Evolutionary conservation across 495 filamentous ascomycete genomes (phyloP).

Genomic region (Hypoxylon subgilvum): DNA sequence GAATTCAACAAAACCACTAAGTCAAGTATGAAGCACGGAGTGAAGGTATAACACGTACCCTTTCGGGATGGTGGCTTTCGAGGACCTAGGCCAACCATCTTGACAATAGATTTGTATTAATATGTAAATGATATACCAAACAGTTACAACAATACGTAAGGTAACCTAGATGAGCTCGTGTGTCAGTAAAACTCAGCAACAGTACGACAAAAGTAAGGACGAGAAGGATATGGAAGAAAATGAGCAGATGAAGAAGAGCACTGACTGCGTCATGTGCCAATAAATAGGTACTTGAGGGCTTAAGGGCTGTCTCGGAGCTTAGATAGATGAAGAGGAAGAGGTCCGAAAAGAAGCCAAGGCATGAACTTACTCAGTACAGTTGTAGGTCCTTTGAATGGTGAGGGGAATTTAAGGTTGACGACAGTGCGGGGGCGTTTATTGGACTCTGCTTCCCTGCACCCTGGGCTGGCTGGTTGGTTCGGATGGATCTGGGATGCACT

Average conservation of each 20-base stretch:
- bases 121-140: conserved; percentile 11
- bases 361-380: conserved; percentile 35
- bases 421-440: conserved; percentile 28
- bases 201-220: not conserved
- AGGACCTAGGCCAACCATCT: conserved; percentile 77
- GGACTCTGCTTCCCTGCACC: not conserved
- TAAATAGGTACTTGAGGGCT: conserved; percentile 18
- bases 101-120: conserved; percentile 43
- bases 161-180: conserved; percentile 1
- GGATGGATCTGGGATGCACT: conserved; percentile 7
- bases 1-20: conserved; percentile 13
- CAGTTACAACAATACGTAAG: conserved; percentile 1
- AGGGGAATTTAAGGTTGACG: conserved; percentile 36
- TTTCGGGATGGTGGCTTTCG: conserved; percentile 76
- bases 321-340: conserved; percentile 6
- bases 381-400: conserved; percentile 25
- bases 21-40: conserved; percentile 13
- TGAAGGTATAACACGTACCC: conserved; percentile 57
- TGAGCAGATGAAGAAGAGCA: not conserved
- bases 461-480: conserved; percentile 14
- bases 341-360: conserved; percentile 1
- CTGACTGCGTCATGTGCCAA: conserved; percentile 9
- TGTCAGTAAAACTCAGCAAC: conserved; percentile 15
- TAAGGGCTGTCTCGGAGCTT: conserved; percentile 14
- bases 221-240: not conserved